Base-by-base conservation (phyloP, 228 moss, liverwort and hornwort genomes). In the Sphagnum fallax region DNA sequence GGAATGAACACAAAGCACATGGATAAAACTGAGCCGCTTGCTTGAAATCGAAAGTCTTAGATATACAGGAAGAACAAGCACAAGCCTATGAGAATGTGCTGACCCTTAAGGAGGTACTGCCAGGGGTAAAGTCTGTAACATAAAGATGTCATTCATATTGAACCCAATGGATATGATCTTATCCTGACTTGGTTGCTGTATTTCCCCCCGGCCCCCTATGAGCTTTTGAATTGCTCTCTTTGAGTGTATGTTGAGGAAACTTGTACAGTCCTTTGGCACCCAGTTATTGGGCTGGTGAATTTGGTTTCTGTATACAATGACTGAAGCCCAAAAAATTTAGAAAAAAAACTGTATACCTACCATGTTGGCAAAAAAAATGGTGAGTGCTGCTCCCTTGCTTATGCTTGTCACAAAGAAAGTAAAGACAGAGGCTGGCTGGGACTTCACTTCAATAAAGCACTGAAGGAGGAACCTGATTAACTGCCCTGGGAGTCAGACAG, bases 231-330 rank as follows among this genome's bases (percentile, higher is more conserved):
- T 77, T 72, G 83, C 77, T 71, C 77, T 51, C 72, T 64, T 52
- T 32, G 32, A 32, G 32, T 32, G 32, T 83, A 78, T 78, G 78
- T 63, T 53, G 13, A 51, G 11, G 32, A 55, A 47, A 15, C 62
- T 52, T 83, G 77, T 66, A 83, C 74, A 70, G 71, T 77, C 69
- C 82, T 72, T 67, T 71, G 78, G 81, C 76, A 83, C 87, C 89
- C 89, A 78, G 72, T 75, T 75, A 74, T 75, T 75, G 87, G 87
- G 87, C 85, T 73, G 76, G 79, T 76, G 74, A 47, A 32, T 32
- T 32, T 32, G 32, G 32, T 32, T 32, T 32, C 74, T 32, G 84
- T 91, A 65, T 91, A 91, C 91, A 85, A 76, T 85, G 79, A 75
- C 72, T 78, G 70, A 73, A 67, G 62, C 51, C 49, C 48, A n/a